phyloP scores from a whole-genome alignment of 73 alveolate species.

The Paramecium tetraurelia region DNA sequence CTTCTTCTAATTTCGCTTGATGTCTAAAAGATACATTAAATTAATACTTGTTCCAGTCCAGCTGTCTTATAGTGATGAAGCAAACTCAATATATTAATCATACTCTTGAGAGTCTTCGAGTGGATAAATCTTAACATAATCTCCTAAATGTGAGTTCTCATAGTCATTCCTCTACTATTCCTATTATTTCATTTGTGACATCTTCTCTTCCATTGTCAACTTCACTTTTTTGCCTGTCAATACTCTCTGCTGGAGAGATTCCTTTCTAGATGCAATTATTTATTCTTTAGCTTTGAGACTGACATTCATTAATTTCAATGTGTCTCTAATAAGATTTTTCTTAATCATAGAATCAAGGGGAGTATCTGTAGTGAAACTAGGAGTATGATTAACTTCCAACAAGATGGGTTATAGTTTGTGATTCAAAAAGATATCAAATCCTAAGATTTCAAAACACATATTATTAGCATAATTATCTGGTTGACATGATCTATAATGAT shows the following conservation, averaged over 20 bases:
- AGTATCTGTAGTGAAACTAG: slow-evolving; percentile 61
- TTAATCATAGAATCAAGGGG: slow-evolving; percentile 59
- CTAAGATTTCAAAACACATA: slow-evolving; percentile 67
- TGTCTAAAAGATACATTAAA: not conserved
- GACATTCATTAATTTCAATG: slow-evolving; percentile 52
- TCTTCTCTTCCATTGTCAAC: slow-evolving; percentile 51
- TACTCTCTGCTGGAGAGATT: slow-evolving; percentile 46
- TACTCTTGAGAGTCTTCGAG: slow-evolving; percentile 32
- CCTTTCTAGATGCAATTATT: slow-evolving; percentile 43
- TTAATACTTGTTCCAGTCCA: slow-evolving; percentile 64
- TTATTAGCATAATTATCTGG: slow-evolving; percentile 71
- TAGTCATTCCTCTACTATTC: slow-evolving; percentile 58
- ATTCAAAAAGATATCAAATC: slow-evolving; percentile 65
- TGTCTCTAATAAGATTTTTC: slow-evolving; percentile 50
- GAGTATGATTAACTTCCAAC: slow-evolving; percentile 64
- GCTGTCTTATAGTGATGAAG: slow-evolving; percentile 32
- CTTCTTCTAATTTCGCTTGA: not conserved
- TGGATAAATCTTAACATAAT: slow-evolving; percentile 63
- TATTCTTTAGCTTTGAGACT: slow-evolving; percentile 5
- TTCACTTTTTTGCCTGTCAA: slow-evolving; percentile 52
- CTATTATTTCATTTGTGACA: not conserved
- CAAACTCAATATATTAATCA: slow-evolving; percentile 20
- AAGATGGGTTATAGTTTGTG: slow-evolving; percentile 38
- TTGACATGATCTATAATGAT: slow-evolving; percentile 70
- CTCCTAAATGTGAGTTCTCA: slow-evolving; percentile 65